Base-by-base conservation (phyloP, 2,329 filamentous ascomycete genomes). In the Pseudocercospora eumusae region DNA sequence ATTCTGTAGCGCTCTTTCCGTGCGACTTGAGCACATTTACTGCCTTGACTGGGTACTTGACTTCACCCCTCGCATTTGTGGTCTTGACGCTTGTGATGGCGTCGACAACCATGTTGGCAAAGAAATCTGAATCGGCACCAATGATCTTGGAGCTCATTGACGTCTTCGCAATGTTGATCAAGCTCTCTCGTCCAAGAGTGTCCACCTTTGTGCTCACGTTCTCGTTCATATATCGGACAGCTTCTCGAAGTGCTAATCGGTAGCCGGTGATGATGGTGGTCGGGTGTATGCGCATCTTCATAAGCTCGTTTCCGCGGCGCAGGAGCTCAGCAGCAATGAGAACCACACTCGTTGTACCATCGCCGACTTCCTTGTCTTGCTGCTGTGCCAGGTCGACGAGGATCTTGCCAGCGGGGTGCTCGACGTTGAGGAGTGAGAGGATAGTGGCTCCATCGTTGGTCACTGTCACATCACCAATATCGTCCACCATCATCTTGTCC, bases 401-500 rank as follows among this genome's bases (percentile, higher is more conserved):
- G 69, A 99, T 99, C 86, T 97, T 98, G 76, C 95, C 95, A 60
- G 95, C 95, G 59, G 95, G 95, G 80, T 99, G 93, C 78, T 99
- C 93, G 74, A 99, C 93, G 75, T 98, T 95, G 75, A 99, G 86
- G 74, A 99, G 84, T 77, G 87, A 92, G 69, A 99, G 86, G 74
- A 99, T 99, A 33, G 95, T 99, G 59, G 95, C 95, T 75, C 95
- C 95, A 79, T 99, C 95, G 80, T 99, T 99, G 69, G 95, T 99
- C 62, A 99, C 95, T 64, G 95, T 99, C 63, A 99, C 95, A 82
- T 99, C 95, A 75, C 95, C 95, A 77, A 99, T 98, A 77, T 99
- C 95, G 81, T 99, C 95, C 72, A 99, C 95, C 95, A 99, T 98
- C 95, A 99, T 99, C 86, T 99, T 99, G 78, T 99, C 95, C 69